A percentile compares a stretch with the other conserved stretches of the same genome.
phyloP scores from a whole-genome alignment of 2,329 filamentous ascomycete species.

The Fusarium pilosicola region DNA sequence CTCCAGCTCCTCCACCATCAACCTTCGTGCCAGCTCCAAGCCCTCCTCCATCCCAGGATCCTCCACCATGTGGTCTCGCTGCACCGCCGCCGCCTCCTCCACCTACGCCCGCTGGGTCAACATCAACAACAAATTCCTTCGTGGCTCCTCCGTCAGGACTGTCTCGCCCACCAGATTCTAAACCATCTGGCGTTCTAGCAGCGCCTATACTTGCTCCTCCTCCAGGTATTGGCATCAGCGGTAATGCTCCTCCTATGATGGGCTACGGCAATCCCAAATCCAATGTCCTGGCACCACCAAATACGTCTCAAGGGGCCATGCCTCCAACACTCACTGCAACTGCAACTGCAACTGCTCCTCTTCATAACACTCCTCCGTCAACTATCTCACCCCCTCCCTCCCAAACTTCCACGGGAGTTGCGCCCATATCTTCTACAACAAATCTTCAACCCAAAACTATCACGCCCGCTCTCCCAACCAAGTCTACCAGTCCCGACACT shows the following conservation, averaged over 20 bases:
- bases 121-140: constrained; percentile 10
- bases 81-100: constrained; percentile 29
- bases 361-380: constrained; percentile 22
- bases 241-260: constrained; percentile 41
- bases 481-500: constrained; percentile 18
- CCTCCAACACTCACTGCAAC: constrained; percentile 31
- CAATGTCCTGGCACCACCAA: constrained; percentile 58
- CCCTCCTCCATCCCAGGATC: constrained; percentile 23
- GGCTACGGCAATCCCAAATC: constrained; percentile 51
- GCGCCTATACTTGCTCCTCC: constrained; percentile 53
- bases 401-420: constrained; percentile 1
- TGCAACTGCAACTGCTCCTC: constrained; percentile 24
- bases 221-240: constrained; percentile 43
- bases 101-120: background rate
- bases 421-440: background rate
- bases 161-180: constrained; percentile 39
- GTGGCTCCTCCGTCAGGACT: constrained; percentile 39
- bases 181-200: constrained; percentile 50
- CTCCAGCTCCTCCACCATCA: constrained; percentile 26
- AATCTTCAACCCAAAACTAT: constrained; percentile 19
- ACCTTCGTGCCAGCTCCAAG: constrained; percentile 23
- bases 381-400: background rate
- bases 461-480: background rate
- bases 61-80: constrained; percentile 33
- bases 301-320: constrained; percentile 48